Base-by-base conservation (phyloP, 2,329 filamentous ascomycete genomes). In the Daldinia sp. region DNA sequence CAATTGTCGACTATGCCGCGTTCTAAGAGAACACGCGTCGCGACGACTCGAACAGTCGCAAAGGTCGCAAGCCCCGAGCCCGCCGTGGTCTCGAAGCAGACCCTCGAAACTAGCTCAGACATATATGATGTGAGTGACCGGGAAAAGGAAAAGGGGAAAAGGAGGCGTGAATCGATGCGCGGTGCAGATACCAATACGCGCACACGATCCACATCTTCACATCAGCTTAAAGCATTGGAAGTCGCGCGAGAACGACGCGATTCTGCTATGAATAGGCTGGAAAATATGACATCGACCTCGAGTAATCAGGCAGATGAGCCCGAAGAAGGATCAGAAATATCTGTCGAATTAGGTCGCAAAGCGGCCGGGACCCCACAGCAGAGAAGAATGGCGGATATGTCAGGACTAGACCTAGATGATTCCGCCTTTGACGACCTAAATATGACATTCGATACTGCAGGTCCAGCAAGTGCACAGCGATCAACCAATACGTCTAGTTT, bases 111-210 rank as follows among this genome's bases (percentile, higher is more conserved):
- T 3, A 70, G 69, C 50, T 73, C 71, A 51, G 73, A 76, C 52
- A 71, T 75, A 9, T 74, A 75, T 66, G 71, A 74, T 49, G 69
- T 75, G 52, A 75, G 72, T 66, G 73, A 75, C 43, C 73, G 71
- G 45, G 74, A 75, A 56, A 74, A 75, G 25, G 68, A 70, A 56
- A 68, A 64, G 47, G 59, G 67, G 10, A 70, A 64, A 15, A 53
- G 67, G 37, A 68, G 69, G 23, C 71, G 71, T 27, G 68, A 61
- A 23, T 71, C 73, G 19, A 55, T 68, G 53, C 70, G 66, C 53
- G 63, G 56, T 48, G 37, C 56, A 15, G 32, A 58, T 43, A 53
- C 64, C 29, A 61, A 63, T 13, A 51, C 69, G 37, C 65, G 59
- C 41, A 61, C 55, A 21, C 61, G 50, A 19, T 27, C 60, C 3